phyloP scores from a whole-genome alignment of 2,329 filamentous ascomycete species.

The Beauveria sp. region DNA sequence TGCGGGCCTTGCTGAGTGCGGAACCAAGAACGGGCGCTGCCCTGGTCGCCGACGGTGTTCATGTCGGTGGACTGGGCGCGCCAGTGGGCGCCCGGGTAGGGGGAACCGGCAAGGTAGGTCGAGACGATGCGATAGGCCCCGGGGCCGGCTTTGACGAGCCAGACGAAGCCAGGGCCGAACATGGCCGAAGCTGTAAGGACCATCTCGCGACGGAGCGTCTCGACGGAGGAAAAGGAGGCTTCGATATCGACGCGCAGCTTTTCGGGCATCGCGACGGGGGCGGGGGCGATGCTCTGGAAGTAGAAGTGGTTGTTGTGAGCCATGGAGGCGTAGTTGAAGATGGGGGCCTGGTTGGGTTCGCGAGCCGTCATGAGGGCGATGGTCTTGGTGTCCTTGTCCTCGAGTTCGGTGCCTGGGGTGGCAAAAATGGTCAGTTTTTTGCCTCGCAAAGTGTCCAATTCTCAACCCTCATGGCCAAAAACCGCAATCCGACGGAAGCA shows the following conservation, averaged over 20 bases:
- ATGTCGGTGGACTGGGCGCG: constrained; percentile 63
- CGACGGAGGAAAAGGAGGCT: constrained; percentile 70
- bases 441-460: not conserved
- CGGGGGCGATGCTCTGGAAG: constrained; percentile 50
- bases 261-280: constrained; percentile 45
- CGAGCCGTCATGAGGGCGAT: constrained; percentile 71
- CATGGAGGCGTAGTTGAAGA: constrained; percentile 97
- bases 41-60: constrained; percentile 49
- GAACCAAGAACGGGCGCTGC: constrained; percentile 30
- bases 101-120: constrained; percentile 88
- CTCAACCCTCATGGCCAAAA: not conserved
- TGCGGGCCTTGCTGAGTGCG: constrained; percentile 27
- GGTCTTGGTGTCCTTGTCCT: constrained; percentile 53
- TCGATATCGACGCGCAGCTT: constrained; percentile 53
- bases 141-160: constrained; percentile 63
- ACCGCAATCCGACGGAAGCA: not conserved
- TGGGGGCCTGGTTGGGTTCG: constrained; percentile 64
- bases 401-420: constrained; percentile 53
- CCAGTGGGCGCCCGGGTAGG: constrained; percentile 78
- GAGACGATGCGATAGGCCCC: constrained; percentile 61
- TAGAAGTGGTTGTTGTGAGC: constrained; percentile 86
- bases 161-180: constrained; percentile 97
- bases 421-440: constrained; percentile 11
- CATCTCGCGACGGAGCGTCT: constrained; percentile 75
- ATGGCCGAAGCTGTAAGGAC: constrained; percentile 74